Evolutionary conservation across 495 filamentous ascomycete genomes (phyloP), one percentile per base, ranked within the genome.

Genomic region (Pyronema omphalodes): DNA sequence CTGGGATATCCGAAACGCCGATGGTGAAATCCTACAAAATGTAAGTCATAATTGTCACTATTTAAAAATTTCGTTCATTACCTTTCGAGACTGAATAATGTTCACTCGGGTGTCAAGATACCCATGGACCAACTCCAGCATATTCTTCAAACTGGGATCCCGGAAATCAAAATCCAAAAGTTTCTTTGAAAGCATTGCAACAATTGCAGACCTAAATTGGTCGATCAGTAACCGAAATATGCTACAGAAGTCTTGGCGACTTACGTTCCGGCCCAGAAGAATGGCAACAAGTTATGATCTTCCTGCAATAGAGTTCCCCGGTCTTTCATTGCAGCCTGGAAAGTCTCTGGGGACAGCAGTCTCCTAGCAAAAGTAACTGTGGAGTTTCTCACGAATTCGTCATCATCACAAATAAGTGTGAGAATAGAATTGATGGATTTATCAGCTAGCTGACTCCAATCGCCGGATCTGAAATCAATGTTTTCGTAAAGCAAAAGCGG

Each of bases 231-330:
- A 41, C 19, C 18, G 47, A n/a, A 50, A 50, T 19, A 50, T 11
- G 36, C 17, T 9, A 47, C 17, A n/a, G 34, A 50, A 12, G 34
- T 36, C 29, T 14, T 17, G 53, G 37, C 45, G 17, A 55, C 53
- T 47, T 23, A 65, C 14, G 62, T 65, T 15, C 54, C 62, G 14
- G 55, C 61, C 62, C 62, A 65, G 39, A 65, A 65, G 56, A 66
- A 65, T 6, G 44, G 53, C 6, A 61, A 47, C 40, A 64, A 35
- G 37, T 52, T 56, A n/a, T 65, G 46, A 6, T 56, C 54, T 4
- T 59, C 51, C 15, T 55, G 55, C 5, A 29, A 29, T 29, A 29
- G 23, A 15, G 56, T 45, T 9, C 55, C 56, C 14, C 50, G 29
- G 35, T n/a, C 44, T 9, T 53, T 58, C 54, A 58, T 48, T 12